These are phyloP conservation scores for Fusarium brevicatenulatum DNA, from an alignment of 2,329 filamentous ascomycete genomes.

Conservation along the genomic window DNA sequence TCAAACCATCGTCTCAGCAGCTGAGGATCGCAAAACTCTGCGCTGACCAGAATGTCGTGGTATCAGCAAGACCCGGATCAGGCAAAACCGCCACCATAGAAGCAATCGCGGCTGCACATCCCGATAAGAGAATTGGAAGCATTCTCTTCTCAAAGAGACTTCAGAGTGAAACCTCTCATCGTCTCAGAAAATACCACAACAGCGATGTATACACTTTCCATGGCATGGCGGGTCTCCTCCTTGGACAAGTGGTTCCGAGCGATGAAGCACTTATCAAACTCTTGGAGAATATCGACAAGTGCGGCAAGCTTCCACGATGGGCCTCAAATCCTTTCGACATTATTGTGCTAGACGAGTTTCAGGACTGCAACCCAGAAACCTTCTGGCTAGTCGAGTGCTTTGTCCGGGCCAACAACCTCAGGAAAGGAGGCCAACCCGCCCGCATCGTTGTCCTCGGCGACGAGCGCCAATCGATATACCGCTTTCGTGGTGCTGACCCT, in stretches of 20 bases:
- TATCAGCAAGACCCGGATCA: slow-evolving; percentile 48
- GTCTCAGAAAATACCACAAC: slow-evolving; percentile 31
- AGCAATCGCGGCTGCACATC: slow-evolving; percentile 42
- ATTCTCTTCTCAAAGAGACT: slow-evolving; percentile 46
- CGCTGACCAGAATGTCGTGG: slow-evolving; percentile 43
- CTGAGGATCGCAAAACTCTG: slow-evolving; percentile 37
- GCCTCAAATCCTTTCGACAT: slow-evolving; percentile 43
- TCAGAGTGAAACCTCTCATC: slow-evolving; percentile 38
- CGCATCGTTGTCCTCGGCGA: slow-evolving; percentile 46
- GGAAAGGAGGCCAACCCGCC: slow-evolving; percentile 19
- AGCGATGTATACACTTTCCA: slow-evolving; percentile 45
- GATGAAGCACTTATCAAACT: slow-evolving; percentile 30
- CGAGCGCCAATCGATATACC: slow-evolving; percentile 46
- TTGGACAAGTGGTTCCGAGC: slow-evolving; percentile 19
- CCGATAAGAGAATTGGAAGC: slow-evolving; percentile 30
- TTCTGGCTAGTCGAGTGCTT: slow-evolving; percentile 45
- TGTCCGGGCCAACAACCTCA: slow-evolving; percentile 34
- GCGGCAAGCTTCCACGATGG: slow-evolving; percentile 35
- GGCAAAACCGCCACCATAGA: slow-evolving; percentile 48
- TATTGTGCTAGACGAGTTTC: slow-evolving; percentile 47
- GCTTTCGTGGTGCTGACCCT: slow-evolving; percentile 44
- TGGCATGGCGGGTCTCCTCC: slow-evolving; percentile 37
- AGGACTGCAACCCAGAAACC: slow-evolving; percentile 44
- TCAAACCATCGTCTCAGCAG: slow-evolving; percentile 43
- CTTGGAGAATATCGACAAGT: background rate